Conservation (phyloP, 2,329 filamentous ascomycete species). For the Penicillium sclerotigenum region DNA sequence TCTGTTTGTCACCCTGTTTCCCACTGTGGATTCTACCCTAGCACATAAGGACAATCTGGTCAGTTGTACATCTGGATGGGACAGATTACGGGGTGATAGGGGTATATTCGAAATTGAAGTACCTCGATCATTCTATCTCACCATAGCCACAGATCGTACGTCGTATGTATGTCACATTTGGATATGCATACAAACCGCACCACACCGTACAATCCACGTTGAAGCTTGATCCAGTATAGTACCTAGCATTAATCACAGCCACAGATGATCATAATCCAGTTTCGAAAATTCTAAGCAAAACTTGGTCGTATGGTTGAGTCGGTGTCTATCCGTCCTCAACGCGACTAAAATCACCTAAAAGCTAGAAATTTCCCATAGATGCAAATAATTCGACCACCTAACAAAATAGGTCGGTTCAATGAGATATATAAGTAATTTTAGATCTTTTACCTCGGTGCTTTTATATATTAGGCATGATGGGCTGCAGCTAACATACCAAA, state of each 20-base stretch:
- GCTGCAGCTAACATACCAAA: neutral
- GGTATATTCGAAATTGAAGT: neutral
- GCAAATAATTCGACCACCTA: neutral
- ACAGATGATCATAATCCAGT: neutral
- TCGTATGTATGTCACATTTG: neutral
- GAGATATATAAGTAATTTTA: neutral
- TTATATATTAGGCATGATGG: neutral
- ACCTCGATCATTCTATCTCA: neutral
- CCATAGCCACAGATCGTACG: neutral
- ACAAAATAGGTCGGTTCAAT: neutral
- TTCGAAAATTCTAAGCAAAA: neutral
- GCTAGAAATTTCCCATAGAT: neutral
- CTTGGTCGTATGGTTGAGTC: neutral
- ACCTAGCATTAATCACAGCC: neutral
- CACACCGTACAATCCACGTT: neutral
- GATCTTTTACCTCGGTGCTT: neutral
- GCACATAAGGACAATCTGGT: neutral
- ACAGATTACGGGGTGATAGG: neutral
- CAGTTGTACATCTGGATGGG: neutral
- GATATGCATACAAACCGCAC: neutral
- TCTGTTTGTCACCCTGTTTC: constrained; percentile 6
- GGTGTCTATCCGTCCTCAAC: neutral
- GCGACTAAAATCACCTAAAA: neutral
- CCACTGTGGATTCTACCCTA: neutral
- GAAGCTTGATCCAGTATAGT: neutral